Evolutionary conservation across 352 stramenopile species (phyloP).

Genomic region (Blastocystis sp.): DNA sequence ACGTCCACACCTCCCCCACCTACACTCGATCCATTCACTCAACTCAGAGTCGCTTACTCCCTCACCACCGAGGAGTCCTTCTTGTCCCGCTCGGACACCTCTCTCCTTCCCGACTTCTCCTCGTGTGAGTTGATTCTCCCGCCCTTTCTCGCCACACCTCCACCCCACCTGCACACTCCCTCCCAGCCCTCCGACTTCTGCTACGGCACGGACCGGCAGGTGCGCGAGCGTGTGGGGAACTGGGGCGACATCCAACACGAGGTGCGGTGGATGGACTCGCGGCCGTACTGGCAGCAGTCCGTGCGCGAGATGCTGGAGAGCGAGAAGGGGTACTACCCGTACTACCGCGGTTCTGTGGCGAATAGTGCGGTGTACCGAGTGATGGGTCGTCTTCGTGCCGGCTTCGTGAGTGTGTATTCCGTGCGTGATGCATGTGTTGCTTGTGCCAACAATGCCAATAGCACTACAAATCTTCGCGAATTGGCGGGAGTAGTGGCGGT

Average conservation of each 20-base stretch:
- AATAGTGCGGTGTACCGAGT: not conserved
- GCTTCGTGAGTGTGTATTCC: constrained; percentile 13
- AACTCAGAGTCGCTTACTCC: not conserved
- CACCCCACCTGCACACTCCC: not conserved
- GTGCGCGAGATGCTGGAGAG: not conserved
- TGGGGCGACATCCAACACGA: constrained; percentile 28
- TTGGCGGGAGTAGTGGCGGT: not conserved
- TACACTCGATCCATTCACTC: not conserved
- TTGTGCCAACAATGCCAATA: not conserved
- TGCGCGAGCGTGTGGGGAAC: not conserved
- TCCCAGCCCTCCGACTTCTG: not conserved
- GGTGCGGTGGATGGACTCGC: too few relatives aligned
- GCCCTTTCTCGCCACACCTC: not conserved
- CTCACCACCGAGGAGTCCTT: not conserved
- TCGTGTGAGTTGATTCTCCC: constrained; percentile 7
- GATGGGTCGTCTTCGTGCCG: not conserved
- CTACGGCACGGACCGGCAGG: not conserved
- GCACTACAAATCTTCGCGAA: not conserved
- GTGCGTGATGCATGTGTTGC: not conserved
- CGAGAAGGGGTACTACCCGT: not conserved
- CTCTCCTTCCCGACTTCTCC: not conserved
- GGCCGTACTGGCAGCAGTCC: not conserved
- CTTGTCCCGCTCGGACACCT: not conserved
- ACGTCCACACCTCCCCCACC: not conserved
- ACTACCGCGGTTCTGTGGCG: not conserved